Evolutionary conservation across 2,329 filamentous ascomycete genomes (phyloP).

Genomic region (Epicoccum sorghinum): DNA sequence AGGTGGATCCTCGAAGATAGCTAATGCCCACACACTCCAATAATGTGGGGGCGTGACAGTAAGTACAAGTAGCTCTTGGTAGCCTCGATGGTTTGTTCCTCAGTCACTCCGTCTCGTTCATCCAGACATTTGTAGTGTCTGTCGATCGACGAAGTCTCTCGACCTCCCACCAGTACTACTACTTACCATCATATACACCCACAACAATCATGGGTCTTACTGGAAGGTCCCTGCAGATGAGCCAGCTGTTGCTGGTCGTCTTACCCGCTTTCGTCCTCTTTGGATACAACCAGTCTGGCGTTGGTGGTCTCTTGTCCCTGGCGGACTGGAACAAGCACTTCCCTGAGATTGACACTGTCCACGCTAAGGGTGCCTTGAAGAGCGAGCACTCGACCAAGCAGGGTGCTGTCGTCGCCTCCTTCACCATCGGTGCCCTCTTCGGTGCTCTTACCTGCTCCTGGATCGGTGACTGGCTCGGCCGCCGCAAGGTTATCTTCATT

Average conservation of each 20-base stretch:
- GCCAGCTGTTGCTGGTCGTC: conserved; percentile 48
- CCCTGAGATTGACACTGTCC: conserved; percentile 57
- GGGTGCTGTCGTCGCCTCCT: conserved; percentile 53
- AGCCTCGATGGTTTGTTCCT: conserved; percentile 4
- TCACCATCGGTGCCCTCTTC: conserved; percentile 55
- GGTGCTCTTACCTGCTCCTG: conserved; percentile 55
- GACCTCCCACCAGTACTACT: background rate
- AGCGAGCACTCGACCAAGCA: conserved; percentile 54
- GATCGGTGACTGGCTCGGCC: conserved; percentile 54
- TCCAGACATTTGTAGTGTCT: conserved; percentile 9
- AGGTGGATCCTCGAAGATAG: conserved; percentile 12
- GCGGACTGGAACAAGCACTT: conserved; percentile 53
- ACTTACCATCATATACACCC: background rate
- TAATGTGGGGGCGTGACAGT: conserved; percentile 27
- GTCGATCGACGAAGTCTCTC: conserved; percentile 15
- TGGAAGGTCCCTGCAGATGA: conserved; percentile 37
- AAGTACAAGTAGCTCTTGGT: conserved; percentile 27
- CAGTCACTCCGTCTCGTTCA: conserved; percentile 14
- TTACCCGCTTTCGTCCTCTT: conserved; percentile 55
- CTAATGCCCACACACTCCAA: conserved; percentile 21
- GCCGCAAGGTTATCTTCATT: conserved; percentile 53
- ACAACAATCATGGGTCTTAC: conserved; percentile 21
- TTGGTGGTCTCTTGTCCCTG: conserved; percentile 55
- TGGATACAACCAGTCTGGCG: conserved; percentile 60
- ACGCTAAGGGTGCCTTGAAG: conserved; percentile 51